Base-by-base conservation (phyloP, 768 basidiomycete species). In the Mycena latifolia region DNA sequence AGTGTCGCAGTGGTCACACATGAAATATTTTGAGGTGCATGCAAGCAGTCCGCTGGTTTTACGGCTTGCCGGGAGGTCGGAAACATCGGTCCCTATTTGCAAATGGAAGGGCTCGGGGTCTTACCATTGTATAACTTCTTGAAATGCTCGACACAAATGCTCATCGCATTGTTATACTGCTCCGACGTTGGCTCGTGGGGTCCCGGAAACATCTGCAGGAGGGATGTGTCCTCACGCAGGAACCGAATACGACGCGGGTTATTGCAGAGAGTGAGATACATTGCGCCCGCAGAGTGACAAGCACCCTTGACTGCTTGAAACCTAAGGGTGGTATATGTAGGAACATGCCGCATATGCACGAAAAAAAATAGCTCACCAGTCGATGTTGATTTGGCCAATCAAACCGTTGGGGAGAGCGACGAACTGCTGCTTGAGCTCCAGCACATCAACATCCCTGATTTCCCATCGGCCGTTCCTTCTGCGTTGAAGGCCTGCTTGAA, bases 261-360 rank as follows among this genome's bases (percentile, higher is more conserved):
- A 52, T 73, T 76, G 67, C 61, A 58, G 5, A 72, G 51, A 0
- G 70, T 72, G 9, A 62, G 11, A 55, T 77, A 77, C 14, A 77
- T 17, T 0, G 75, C 75, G 10, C 76, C 76, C 0, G 67, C 71
- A 5, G 73, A 75, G 66, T 73, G 69, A 47, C 65, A 58, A 3
- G 56, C 53, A 10, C 47, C 41, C 41, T 69, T 72, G 11, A 69
- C 58, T 0, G 67, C 50, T 27, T 70, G 66, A 53, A 75, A 76
- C 73, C 74, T 76, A 33, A 33, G 31, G 41, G 20, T 25, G 27
- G 20, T 15, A 10, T 7, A 63, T 39, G 29, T 12, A 46, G 10
- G 12, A 22, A 24, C 14, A 41, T 41, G 39, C n/a, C n/a, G n/a
- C n/a, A n/a, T n/a, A n/a, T n/a, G n/a, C n/a, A n/a, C n/a, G n/a